Percentiles rank a stretch among this genome's conserved stretches.
phyloP scores from a whole-genome alignment of 495 filamentous ascomycete species.

The Daldinia loculata region DNA sequence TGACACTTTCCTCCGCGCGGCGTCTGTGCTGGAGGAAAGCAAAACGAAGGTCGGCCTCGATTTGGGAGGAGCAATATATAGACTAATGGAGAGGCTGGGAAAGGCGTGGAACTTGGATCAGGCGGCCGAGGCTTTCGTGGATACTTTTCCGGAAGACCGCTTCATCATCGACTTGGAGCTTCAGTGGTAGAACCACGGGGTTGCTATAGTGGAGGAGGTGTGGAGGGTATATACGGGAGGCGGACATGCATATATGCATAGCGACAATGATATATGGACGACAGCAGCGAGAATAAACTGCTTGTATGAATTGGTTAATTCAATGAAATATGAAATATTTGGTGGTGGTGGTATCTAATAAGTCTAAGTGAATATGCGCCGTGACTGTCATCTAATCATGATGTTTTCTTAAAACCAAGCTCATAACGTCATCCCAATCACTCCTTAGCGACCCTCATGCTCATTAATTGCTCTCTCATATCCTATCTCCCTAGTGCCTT shows the following conservation, averaged over 20 bases:
- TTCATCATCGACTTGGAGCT: background rate
- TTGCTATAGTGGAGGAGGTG: no score
- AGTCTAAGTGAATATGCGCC: background rate
- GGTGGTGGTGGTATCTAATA: background rate
- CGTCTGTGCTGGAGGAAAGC: background rate
- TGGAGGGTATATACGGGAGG: no score
- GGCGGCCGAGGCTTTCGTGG: background rate
- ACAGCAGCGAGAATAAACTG: background rate
- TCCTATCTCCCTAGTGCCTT: conserved; percentile 6
- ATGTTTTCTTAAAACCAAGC: background rate
- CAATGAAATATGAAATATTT: background rate
- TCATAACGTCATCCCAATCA: background rate
- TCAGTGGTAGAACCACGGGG: background rate
- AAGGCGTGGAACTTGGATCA: background rate
- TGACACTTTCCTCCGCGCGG: background rate
- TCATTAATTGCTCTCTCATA: background rate
- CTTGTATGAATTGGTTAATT: background rate
- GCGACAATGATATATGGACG: background rate
- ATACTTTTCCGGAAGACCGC: background rate
- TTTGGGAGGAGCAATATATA: background rate
- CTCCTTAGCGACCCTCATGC: background rate
- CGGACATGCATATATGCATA: no score
- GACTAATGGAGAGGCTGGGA: background rate
- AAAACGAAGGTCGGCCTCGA: background rate
- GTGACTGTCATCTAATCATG: background rate